Base-by-base conservation (phyloP, 257 asterid genomes). In the Agastache rugosa region DNA sequence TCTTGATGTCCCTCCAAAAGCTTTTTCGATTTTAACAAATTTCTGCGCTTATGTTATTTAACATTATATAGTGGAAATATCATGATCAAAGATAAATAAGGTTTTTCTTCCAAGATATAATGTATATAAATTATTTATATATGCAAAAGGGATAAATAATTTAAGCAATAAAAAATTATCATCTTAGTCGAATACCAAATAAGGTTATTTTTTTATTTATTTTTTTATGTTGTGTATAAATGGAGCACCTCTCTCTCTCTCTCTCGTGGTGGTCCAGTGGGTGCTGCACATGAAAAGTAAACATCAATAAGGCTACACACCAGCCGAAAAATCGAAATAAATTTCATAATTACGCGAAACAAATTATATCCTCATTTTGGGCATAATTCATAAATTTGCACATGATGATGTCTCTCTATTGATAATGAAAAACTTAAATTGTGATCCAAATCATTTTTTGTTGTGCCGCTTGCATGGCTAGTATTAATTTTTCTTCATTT, bases 301-400 rank as follows among this genome's bases (percentile, higher is more conserved):
- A 59, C 53, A 78, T 58, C 64, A 67, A 66, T 39, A 60, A 72
- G 37, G 59, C 37, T 20, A 66, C 54, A 62, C 15, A 63, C 20
- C 73, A 77, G 16, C 41, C 67, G 59, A 67, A 15, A 55, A 59
- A 44, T 59, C 39, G 62, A 54, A 60, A 48, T 67, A 9, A 70
- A 63, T 15, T 74, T 55, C 42, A 45, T 39, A 69, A 51, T 69
- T 69, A 9, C 11, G 19, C 17, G 39, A 54, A 37, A 41, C 42
- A 31, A 68, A 45, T 7, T 50, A 74, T 31, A 69, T 53, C 65
- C 64, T 53, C 65, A 67, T 74, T 59, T 63, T 68, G 15, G 69
- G 72, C 67, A 65, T 48, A 66, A 16, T 47, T 78, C 51, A 78
- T 78, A 67, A 72, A 78, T 78, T 66, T 23, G 60, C 82, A 78